Evolutionary conservation across 768 basidiomycete genomes (phyloP), one percentile per base, ranked within the genome.

Genomic region (Mrakia frigida): DNA sequence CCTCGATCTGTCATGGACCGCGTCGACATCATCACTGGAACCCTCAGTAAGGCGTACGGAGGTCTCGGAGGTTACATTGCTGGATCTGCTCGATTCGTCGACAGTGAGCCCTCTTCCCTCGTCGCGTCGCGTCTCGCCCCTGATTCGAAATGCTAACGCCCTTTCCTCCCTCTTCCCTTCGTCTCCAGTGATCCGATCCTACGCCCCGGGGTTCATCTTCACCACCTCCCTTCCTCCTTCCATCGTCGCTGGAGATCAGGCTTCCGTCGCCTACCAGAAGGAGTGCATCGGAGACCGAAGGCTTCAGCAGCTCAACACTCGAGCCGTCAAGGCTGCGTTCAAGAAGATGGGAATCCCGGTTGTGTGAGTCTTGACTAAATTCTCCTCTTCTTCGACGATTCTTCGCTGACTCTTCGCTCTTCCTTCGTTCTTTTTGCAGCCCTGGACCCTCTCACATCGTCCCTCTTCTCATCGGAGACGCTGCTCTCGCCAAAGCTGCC

Each of bases 31-130:
- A 97, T 98, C 84, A 94, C 94, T 80, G 94, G 94, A 82, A 98
- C 96, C 78, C 90, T 98, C 81, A 96, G 94, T 81, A 98, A 98
- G 87, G 94, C 96, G 78, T 98, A 93, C 82, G 96, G 96, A 79
- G 91, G 92, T 79, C 92, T 98, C 79, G 97, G 97, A 77, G 97
- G 97, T 70, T 99, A 99, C 86, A 92, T 98, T 79, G 95, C 94
- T 76, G 97, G 93, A 75, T 97, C 95, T 31, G 87, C 89, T 79
- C 90, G 94, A 80, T 89, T 98, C 81, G 91, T 99, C 79, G 97
- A 99, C 85, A 35, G 56, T 56, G 56, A 56, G 56, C 10, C 23
- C 23, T 53, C 21, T 28, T 56, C 56, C 9, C 50, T 28, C n/a
- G n/a, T 28, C 28, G 23, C n/a, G n/a, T n/a, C n/a, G n/a, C 1